phyloP scores from a whole-genome alignment of 306 rosid genomes.

The Glycine soja region DNA sequence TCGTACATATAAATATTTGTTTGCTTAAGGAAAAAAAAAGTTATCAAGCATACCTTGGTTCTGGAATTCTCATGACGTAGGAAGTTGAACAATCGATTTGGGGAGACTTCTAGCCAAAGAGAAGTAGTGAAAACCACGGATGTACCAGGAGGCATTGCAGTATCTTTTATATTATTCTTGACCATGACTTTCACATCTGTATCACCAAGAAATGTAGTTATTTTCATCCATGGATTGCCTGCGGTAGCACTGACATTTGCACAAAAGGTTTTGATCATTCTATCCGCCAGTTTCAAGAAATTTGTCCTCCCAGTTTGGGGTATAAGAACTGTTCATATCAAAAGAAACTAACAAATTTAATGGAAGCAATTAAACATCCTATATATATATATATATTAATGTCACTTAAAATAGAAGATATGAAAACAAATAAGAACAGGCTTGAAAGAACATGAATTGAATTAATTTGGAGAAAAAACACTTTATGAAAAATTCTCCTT shows the following conservation, averaged over 20 bases:
- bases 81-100: constrained; percentile 52
- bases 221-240: constrained; percentile 52
- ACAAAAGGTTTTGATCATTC: constrained; percentile 60
- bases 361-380: not conserved
- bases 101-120: constrained; percentile 46
- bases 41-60: constrained; percentile 46
- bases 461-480: no score
- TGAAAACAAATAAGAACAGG: not conserved
- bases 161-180: constrained; percentile 15
- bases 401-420: not conserved
- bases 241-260: constrained; percentile 39
- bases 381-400: not conserved
- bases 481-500: no score
- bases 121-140: constrained; percentile 52
- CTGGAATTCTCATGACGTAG: constrained; percentile 57
- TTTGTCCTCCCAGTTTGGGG: constrained; percentile 52
- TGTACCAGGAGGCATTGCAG: constrained; percentile 43
- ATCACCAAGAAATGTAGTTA: constrained; percentile 5
- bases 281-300: constrained; percentile 58
- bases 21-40: not conserved
- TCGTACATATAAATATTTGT: not conserved
- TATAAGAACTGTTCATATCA: constrained; percentile 39
- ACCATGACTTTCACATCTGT: constrained; percentile 45
- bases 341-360: constrained; percentile 15
- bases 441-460: no score